Conservation (phyloP, 192 early-diverging fungal genomes). For the Helicostylum pulchrum region DNA sequence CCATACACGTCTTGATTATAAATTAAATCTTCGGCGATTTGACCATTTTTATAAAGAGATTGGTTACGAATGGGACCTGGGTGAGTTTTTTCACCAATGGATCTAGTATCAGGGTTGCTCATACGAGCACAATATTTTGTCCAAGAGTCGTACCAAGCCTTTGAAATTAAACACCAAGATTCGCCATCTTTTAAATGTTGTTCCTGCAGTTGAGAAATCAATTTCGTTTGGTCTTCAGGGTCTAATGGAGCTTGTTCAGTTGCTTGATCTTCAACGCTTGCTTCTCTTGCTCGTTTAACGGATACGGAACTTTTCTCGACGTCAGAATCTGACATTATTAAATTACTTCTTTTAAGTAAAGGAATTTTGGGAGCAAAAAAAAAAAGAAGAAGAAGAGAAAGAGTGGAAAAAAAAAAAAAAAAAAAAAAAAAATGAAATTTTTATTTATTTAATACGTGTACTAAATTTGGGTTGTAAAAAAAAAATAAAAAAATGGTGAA, state of each 20-base stretch:
- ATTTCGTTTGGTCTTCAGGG: constrained; percentile 7
- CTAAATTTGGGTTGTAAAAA: too few relatives aligned
- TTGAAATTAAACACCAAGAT: constrained; percentile 48
- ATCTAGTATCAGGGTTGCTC: constrained; percentile 2
- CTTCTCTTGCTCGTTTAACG: constrained; percentile 9
- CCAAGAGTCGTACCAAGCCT: constrained; percentile 47
- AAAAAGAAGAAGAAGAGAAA: neutral
- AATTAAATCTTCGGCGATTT: constrained; percentile 37
- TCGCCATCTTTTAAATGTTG: constrained; percentile 26
- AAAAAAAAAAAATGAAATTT: neutral
- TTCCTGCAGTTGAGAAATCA: constrained; percentile 27
- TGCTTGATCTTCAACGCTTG: constrained; percentile 8
- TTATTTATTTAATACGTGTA: too few relatives aligned
- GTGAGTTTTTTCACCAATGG: constrained; percentile 11
- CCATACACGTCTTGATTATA: constrained; percentile 31
- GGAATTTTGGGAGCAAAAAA: neutral
- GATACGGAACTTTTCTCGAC: constrained; percentile 40
- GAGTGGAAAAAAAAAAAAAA: neutral
- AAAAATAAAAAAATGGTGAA: too few relatives aligned
- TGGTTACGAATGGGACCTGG: constrained; percentile 52
- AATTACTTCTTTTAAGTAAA: neutral
- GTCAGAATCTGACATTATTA: constrained; percentile 37
- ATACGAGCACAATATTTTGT: constrained; percentile 41
- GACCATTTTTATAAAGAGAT: constrained; percentile 29
- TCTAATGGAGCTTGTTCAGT: neutral